Base-by-base conservation (phyloP, 2,329 filamentous ascomycete species). In the Colletotrichum tabaci region DNA sequence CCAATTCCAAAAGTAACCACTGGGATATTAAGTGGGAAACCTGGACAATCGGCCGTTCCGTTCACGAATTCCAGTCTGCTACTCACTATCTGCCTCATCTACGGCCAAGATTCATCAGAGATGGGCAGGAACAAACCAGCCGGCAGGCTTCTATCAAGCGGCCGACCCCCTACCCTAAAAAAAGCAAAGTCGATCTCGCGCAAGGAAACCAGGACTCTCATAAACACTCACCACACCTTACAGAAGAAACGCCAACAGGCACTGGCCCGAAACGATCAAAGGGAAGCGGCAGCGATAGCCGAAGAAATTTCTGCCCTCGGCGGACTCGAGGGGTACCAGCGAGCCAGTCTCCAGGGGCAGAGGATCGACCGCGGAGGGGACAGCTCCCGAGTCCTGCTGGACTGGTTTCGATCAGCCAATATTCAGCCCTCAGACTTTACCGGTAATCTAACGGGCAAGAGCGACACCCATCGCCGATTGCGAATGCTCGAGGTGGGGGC, bases 401-500 rank as follows among this genome's bases (percentile, higher is more conserved):
- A 91, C 71, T 93, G 91, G 91, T 82, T 93, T 8, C 79, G 83
- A 50, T 77, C 84, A 15, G 74, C 78, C 7, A 66, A 78, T 40
- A 78, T 77, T 55, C 74, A 50, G 10, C 74, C 78, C 15, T 76
- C 76, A 55, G 71, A 70, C 46, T 72, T 52, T 35, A 49, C 40
- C 21, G 15, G 9, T 12, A 46, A n/a, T 66, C 64, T 72, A 47
- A 4, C 49, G 56, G 44, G 12, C 13, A 47, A 66, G 26, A 47
- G 38, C 40, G 30, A 18, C 40, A 21, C 30, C n/a, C 46, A 44
- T 66, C 55, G 49, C 40, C 56, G n/a, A 56, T 66, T 94, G 49
- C 89, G 87, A 23, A 90, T 98, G 84, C 90, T 99, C 8, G 96
- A 99, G 82, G 91, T 99, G 61, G 96, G 96, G 9, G 93, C 95